Evolutionary conservation across 768 basidiomycete species (phyloP), one percentile per base, ranked within the genome.

Genomic region (Boletellus ananas): DNA sequence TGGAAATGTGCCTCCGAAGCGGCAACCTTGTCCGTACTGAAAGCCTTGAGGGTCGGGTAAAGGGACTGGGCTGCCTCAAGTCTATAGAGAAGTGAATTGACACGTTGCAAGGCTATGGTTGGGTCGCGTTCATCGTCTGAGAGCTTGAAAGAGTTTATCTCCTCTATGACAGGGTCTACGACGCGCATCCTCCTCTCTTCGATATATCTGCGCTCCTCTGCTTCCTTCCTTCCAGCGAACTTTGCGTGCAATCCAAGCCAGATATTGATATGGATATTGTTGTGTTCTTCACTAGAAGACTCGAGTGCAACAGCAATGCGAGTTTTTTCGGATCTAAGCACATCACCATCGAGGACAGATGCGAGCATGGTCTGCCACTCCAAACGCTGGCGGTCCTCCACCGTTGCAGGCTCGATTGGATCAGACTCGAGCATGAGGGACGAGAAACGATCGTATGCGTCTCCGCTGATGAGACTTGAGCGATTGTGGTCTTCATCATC

Each of bases 341-440:
- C 93, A 60, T 98, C 94, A 10, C 96, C 94, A 27, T 83, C 82
- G 40, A 99, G 77, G 21, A 98, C 95, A 27, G 94, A 95, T 12
- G 90, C 82, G 29, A 98, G 81, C 84, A 97, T 87, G 16, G 87
- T 87, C 68, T 94, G 93, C 96, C 96, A 98, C 69, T 96, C 94
- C 42, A 94, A 69, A 23, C 94, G 77, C 59, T 93, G 89, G 54
- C 80, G 77, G 62, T 92, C 87, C 59, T 88, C 82, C 46, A 77
- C 73, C 2, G 87, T 85, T 36, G 81, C 79, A 21, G 87, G 84
- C 50, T 84, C 77, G 44, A 79, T 77, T 41, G 79, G 74, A 56
- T 87, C 85, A 6, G 80, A 72, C 59, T 88, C 85, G 29, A 80
- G 71, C 49, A 78, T 69, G 34, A 80, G 70, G 6, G 76, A 69